Evolutionary conservation across 2,329 filamentous ascomycete species (phyloP), one percentile per base, ranked within the genome.

Genomic region (Coleophoma eucalyptorum): DNA sequence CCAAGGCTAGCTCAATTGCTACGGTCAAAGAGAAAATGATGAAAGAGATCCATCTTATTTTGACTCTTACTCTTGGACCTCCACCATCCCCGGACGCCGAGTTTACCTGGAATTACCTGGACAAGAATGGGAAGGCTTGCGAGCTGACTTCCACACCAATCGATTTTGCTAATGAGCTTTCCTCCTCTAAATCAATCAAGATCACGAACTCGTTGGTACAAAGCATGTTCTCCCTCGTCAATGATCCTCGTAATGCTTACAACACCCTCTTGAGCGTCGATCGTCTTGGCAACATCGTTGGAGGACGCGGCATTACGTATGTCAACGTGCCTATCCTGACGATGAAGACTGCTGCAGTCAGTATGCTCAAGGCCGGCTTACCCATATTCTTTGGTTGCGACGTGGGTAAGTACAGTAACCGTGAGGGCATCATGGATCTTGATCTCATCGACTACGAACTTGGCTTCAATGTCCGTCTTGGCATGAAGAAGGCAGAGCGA

Each of bases 381-480:
- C 90, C 91, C 10, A 81, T 96, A 46, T 96, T 96, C 77, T 96
- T 96, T 65, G 91, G 91, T 50, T 87, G 81, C 46, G 91, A 96
- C 62, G 90, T 96, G 0, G 90, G 90, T 55, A 89, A 96, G 67
- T 92, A 87, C 68, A 87, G 82, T 50, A 85, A 92, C 64, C 73
- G 72, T 0, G 61, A 78, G 2, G 90, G 90, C 15, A 83, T 96
- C 64, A 91, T 96, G 88, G 90, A 96, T 66, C 78, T 86, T 1
- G 77, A 79, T 1, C 73, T 96, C 4, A 82, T 86, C 62, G 86
- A 94, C 68, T 94, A 93, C 68, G 80, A 87, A 60, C 79, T 95
- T 1, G 90, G 89, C n/a, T 90, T 96, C 69, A 89, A 91, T 61
- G 78, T 90, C 54, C 77, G 76, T 50, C 76, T 93, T 8, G 83